Percentiles rank a stretch among this genome's conserved stretches.
phyloP scores from a whole-genome alignment of 768 basidiomycete species.

The Leccinum variicolor region DNA sequence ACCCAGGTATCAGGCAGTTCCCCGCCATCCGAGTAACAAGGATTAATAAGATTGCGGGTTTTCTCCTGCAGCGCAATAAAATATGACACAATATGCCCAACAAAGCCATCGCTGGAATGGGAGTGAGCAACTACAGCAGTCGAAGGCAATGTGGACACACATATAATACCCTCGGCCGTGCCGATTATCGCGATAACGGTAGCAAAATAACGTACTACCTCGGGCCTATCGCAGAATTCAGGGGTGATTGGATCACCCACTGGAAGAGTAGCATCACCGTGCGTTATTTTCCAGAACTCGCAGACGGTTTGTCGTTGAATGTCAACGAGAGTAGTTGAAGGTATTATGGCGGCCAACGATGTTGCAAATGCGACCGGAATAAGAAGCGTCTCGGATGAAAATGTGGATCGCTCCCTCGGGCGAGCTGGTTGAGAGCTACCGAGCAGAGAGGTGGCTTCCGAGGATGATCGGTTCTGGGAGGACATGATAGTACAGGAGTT shows the following conservation, averaged over 20 bases:
- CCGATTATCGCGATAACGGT: slow-evolving; percentile 14
- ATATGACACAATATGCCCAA: slow-evolving; percentile 23
- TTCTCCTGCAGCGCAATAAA: slow-evolving; percentile 28
- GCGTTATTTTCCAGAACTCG: slow-evolving; percentile 18
- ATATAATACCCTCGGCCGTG: slow-evolving; percentile 14
- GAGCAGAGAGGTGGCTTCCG: slow-evolving; percentile 10
- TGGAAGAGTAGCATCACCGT: not conserved
- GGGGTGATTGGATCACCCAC: slow-evolving; percentile 1
- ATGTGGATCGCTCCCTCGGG: not conserved
- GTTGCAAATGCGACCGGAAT: slow-evolving; percentile 26
- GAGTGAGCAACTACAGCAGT: not conserved
- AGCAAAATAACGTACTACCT: slow-evolving; percentile 22
- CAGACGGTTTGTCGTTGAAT: slow-evolving; percentile 26
- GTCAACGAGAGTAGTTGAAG: slow-evolving; percentile 25
- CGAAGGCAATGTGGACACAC: slow-evolving; percentile 12
- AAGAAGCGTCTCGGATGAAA: slow-evolving; percentile 20
- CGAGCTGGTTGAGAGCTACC: not conserved
- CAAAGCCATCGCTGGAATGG: slow-evolving; percentile 17
- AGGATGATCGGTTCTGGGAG: not conserved
- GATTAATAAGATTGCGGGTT: slow-evolving; percentile 13
- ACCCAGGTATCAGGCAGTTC: slow-evolving; percentile 12
- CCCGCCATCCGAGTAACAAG: slow-evolving; percentile 6
- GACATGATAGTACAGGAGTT: slow-evolving; percentile 10
- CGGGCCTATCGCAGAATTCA: slow-evolving; percentile 18
- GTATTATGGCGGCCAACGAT: slow-evolving; percentile 17